Percentiles rank a stretch among this genome's conserved stretches.
These are phyloP conservation scores for Talaromyces ruber DNA, from an alignment of 495 filamentous ascomycete species.

Conservation along the genomic window DNA sequence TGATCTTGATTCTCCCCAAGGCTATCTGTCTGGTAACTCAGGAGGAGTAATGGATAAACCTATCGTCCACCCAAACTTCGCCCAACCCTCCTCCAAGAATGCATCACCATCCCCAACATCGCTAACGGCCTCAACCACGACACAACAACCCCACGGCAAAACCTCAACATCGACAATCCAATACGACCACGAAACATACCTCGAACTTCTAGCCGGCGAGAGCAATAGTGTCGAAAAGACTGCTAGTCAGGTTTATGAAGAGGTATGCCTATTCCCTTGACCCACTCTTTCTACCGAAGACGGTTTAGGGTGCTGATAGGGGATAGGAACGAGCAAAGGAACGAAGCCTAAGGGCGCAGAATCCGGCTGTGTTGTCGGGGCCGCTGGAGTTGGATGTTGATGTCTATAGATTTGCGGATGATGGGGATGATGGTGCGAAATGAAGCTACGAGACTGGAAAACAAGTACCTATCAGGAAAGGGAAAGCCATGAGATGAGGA, in stretches of 20 bases:
- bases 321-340: conserved; percentile 16
- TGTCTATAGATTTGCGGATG: not conserved
- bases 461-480: too few species aligned
- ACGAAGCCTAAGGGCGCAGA: conserved; percentile 12
- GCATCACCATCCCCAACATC: not conserved
- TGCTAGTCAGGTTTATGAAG: conserved; percentile 19
- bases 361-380: conserved; percentile 17
- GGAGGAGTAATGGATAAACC: not conserved
- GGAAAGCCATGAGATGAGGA: not conserved
- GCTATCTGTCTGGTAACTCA: too few species aligned
- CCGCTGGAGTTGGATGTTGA: conserved; percentile 1
- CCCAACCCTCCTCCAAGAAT: not conserved
- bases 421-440: not conserved
- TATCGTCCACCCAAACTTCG: not conserved
- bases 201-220: conserved; percentile 17
- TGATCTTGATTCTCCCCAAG: too few species aligned
- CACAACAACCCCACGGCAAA: not conserved
- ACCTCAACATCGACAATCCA: conserved; percentile 9
- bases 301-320: not conserved
- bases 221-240: conserved; percentile 14
- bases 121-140: not conserved
- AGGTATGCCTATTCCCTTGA: conserved; percentile 10
- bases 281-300: not conserved
- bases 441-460: not conserved
- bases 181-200: conserved; percentile 24